These are phyloP conservation scores for Amaranthus cruentus DNA, from an alignment of 148 eudicot species.

Conservation along the genomic window DNA sequence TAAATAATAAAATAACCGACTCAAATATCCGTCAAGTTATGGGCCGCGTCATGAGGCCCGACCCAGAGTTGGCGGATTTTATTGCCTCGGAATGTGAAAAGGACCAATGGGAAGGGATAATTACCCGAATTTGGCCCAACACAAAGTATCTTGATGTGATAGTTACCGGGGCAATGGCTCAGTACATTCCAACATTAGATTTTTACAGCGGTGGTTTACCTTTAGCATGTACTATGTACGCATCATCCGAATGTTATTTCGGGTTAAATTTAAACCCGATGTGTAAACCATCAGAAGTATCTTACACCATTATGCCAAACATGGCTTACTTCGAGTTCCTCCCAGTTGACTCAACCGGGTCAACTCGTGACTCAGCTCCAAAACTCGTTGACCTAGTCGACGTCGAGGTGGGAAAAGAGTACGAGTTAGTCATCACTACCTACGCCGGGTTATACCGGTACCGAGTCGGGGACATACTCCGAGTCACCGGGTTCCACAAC, in stretches of 20 bases:
- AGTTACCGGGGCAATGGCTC: conserved; percentile 89
- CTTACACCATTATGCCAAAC: conserved; percentile 92
- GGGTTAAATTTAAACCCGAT: conserved; percentile 79
- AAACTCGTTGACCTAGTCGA: conserved; percentile 60
- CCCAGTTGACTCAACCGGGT: conserved; percentile 46
- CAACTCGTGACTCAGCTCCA: conserved; percentile 22
- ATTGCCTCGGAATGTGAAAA: conserved; percentile 35
- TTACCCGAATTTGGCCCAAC: conserved; percentile 76
- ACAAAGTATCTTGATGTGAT: conserved; percentile 76
- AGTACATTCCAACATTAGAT: conserved; percentile 71
- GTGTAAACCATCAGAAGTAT: conserved; percentile 71
- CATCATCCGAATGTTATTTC: conserved; percentile 76
- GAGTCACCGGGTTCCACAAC: conserved; percentile 86
- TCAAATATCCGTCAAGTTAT: conserved; percentile 30
- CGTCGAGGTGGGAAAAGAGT: conserved; percentile 73
- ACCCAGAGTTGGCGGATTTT: conserved; percentile 50
- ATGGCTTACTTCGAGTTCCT: conserved; percentile 90
- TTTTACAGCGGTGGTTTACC: conserved; percentile 78
- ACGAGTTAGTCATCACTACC: conserved; percentile 85
- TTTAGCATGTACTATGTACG: conserved; percentile 73
- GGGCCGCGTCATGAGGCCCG: conserved; percentile 38
- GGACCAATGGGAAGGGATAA: conserved; percentile 73
- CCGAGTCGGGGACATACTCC: conserved; percentile 82
- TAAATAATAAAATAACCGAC: conserved; percentile 44
- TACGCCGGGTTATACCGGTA: conserved; percentile 70